phyloP scores from a whole-genome alignment of 2,329 filamentous ascomycete species.

The Fusarium sacchari region DNA sequence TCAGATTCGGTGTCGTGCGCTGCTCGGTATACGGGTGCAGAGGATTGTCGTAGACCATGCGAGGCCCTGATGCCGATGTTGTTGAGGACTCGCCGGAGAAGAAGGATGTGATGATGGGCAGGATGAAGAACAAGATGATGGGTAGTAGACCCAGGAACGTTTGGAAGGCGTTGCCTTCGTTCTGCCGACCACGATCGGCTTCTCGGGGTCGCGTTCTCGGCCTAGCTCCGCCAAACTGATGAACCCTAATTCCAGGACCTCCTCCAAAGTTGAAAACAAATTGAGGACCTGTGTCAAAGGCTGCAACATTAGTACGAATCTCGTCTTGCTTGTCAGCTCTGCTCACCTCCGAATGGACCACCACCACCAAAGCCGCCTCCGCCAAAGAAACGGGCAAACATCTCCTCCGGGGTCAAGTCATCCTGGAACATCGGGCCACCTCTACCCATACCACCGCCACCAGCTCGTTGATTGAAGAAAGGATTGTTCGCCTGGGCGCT shows the following conservation, averaged over 20 bases:
- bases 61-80: constrained; percentile 63
- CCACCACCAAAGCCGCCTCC: constrained; percentile 77
- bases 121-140: constrained; percentile 87
- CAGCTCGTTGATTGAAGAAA: constrained; percentile 67
- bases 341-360: constrained; percentile 58
- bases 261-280: constrained; percentile 97
- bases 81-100: constrained; percentile 65
- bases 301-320: constrained; percentile 48
- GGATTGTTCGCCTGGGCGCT: constrained; percentile 68
- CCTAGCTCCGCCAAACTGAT: constrained; percentile 88
- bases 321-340: background rate
- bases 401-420: constrained; percentile 94
- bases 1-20: constrained; percentile 75
- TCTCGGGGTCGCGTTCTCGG: constrained; percentile 81
- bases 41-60: constrained; percentile 79
- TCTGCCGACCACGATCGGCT: constrained; percentile 59
- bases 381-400: constrained; percentile 97
- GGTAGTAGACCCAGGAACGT: constrained; percentile 82
- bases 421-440: constrained; percentile 79
- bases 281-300: constrained; percentile 81
- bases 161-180: constrained; percentile 62
- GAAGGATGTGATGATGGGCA: constrained; percentile 83
- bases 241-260: constrained; percentile 89
- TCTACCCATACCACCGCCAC: constrained; percentile 55
- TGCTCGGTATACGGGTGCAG: constrained; percentile 77